Evolutionary conservation across 345 rosid species (phyloP).

Genomic region (Cardamine occulta): DNA sequence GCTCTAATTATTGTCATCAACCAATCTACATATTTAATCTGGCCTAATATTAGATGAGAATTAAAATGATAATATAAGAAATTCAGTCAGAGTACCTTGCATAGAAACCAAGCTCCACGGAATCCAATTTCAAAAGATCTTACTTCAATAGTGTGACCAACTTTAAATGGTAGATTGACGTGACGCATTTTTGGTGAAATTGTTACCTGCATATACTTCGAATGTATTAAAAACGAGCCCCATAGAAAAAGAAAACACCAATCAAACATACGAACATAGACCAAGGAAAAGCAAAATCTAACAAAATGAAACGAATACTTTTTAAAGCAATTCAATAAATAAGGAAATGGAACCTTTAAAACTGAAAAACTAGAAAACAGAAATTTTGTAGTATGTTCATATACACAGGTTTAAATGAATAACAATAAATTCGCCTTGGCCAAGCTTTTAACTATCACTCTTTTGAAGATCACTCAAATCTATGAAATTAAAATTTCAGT

Average conservation of each 20-base stretch:
- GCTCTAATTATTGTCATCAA: neutral
- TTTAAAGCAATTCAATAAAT: neutral
- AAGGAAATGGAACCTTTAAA: neutral
- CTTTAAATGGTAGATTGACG: constrained; percentile 49
- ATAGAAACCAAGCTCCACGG: constrained; percentile 90
- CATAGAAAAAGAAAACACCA: neutral
- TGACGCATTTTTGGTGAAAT: constrained; percentile 11
- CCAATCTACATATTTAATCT: neutral
- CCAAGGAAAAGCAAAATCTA: neutral
- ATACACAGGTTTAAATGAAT: neutral
- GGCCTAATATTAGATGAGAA: neutral
- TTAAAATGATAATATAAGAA: neutral
- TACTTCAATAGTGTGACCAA: constrained; percentile 55
- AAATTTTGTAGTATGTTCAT: too few species aligned
- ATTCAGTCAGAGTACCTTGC: constrained; percentile 56
- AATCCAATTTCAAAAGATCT: constrained; percentile 55
- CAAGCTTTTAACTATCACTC: neutral
- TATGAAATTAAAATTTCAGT: neutral
- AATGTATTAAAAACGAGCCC: neutral
- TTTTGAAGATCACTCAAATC: neutral
- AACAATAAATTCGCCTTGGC: neutral
- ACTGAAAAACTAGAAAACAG: too few species aligned
- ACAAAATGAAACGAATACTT: neutral
- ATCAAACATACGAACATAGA: neutral
- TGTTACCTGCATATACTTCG: neutral